Conservation (phyloP, 352 stramenopile genomes). For the Phytophthora melonis region DNA sequence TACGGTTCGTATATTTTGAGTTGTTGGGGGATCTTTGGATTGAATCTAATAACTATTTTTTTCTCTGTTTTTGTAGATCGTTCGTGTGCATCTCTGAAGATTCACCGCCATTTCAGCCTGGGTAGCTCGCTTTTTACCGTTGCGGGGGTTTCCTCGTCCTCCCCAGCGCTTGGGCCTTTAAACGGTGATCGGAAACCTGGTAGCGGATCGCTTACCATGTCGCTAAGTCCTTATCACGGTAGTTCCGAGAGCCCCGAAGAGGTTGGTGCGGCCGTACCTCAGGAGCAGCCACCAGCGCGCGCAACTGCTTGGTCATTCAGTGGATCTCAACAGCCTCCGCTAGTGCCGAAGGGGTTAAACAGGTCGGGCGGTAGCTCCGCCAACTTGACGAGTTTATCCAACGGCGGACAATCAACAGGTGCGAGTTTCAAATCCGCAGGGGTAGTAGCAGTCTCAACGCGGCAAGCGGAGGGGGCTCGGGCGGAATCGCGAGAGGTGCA, state of each 20-base stretch:
- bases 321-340: slow-evolving; percentile 42
- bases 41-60: background rate
- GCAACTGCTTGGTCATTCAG: slow-evolving; percentile 41
- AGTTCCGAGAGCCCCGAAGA: slow-evolving; percentile 33
- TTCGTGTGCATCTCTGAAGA: slow-evolving; percentile 84
- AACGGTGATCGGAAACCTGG: slow-evolving; percentile 37
- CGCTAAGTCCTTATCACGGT: slow-evolving; percentile 37
- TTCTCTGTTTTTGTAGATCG: slow-evolving; percentile 57
- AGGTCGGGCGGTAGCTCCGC: slow-evolving; percentile 31
- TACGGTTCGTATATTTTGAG: slow-evolving; percentile 30
- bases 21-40: background rate
- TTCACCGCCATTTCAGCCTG: slow-evolving; percentile 73
- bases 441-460: slow-evolving; percentile 41
- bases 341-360: slow-evolving; percentile 43
- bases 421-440: slow-evolving; percentile 28
- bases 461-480: slow-evolving; percentile 14
- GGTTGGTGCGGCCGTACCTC: slow-evolving; percentile 3
- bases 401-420: slow-evolving; percentile 10
- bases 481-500: slow-evolving; percentile 30
- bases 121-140: slow-evolving; percentile 80
- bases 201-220: slow-evolving; percentile 29
- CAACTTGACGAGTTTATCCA: slow-evolving; percentile 37
- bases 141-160: slow-evolving; percentile 26
- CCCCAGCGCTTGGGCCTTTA: slow-evolving; percentile 24
- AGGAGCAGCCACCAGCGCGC: slow-evolving; percentile 34